Conservation (phyloP, 768 basidiomycete genomes). For the Boletus vinaceobasis region DNA sequence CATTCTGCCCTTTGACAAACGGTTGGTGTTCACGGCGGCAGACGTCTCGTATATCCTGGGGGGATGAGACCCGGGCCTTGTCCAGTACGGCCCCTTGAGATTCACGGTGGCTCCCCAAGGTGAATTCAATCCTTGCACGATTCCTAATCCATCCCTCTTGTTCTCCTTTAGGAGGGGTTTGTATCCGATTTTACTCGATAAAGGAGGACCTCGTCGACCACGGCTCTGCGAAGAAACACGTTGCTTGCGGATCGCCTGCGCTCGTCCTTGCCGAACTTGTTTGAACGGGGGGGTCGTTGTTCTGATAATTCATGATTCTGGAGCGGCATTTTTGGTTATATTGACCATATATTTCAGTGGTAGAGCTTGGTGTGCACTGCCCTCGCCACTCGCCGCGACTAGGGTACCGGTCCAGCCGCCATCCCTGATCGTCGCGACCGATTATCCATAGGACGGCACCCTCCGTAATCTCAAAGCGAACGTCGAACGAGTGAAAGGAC, state of each 20-base stretch:
- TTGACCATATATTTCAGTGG: constrained; percentile 36
- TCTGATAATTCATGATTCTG: neutral
- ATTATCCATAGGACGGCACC: constrained; percentile 66
- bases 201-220: neutral
- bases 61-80: constrained; percentile 36
- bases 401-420: constrained; percentile 43
- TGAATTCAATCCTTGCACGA: constrained; percentile 16
- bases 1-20: too few relatives aligned
- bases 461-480: constrained; percentile 55
- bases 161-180: constrained; percentile 42
- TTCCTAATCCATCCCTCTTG: neutral
- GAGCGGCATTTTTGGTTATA: neutral
- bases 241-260: constrained; percentile 66
- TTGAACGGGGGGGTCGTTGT: constrained; percentile 42
- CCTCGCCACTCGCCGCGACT: constrained; percentile 57
- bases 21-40: too few relatives aligned
- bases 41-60: constrained; percentile 48
- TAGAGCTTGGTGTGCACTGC: constrained; percentile 72
- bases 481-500: constrained; percentile 42
- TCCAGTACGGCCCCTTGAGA: constrained; percentile 52
- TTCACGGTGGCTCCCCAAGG: constrained; percentile 58
- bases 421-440: constrained; percentile 55
- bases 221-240: too few relatives aligned
- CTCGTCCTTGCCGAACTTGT: constrained; percentile 65
- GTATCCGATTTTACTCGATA: constrained; percentile 6